A percentile compares a stretch with the other conserved stretches of the same genome.
phyloP scores from a whole-genome alignment of 75 land plant genomes.

The Cryptomeria japonica region DNA sequence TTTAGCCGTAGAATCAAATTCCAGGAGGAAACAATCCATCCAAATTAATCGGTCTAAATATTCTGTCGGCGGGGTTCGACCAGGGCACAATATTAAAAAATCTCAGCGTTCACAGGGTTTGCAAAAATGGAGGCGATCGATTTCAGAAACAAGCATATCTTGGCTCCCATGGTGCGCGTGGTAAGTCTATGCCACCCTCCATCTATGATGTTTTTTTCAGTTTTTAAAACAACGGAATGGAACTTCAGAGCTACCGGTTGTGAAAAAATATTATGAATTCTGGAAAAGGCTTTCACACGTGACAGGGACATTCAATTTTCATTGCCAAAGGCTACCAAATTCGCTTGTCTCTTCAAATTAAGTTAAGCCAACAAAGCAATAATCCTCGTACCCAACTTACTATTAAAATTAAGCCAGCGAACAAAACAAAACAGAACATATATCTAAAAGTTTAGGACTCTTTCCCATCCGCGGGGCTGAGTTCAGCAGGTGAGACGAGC shows the following conservation, averaged over 20 bases:
- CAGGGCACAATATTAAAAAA: background rate
- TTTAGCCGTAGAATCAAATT: too few species aligned
- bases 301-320: background rate
- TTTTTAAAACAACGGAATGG: background rate
- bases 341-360: background rate
- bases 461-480: too few species aligned
- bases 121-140: conserved; percentile 34
- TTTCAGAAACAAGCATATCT: conserved; percentile 67
- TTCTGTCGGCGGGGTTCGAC: background rate
- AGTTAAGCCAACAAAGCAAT: too few species aligned
- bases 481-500: too few species aligned
- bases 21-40: too few species aligned
- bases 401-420: too few species aligned
- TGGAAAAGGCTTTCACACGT: background rate
- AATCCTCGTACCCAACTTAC: too few species aligned
- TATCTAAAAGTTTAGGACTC: background rate
- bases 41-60: background rate
- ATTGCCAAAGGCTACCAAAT: background rate
- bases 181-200: conserved; percentile 33
- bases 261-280: too few species aligned
- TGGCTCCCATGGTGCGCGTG: conserved; percentile 94
- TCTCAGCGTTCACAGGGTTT: background rate
- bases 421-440: too few species aligned
- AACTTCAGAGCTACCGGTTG: background rate
- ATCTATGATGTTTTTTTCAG: background rate